phyloP scores from a whole-genome alignment of 2,329 filamentous ascomycete genomes.

The Alternaria conjuncta region DNA sequence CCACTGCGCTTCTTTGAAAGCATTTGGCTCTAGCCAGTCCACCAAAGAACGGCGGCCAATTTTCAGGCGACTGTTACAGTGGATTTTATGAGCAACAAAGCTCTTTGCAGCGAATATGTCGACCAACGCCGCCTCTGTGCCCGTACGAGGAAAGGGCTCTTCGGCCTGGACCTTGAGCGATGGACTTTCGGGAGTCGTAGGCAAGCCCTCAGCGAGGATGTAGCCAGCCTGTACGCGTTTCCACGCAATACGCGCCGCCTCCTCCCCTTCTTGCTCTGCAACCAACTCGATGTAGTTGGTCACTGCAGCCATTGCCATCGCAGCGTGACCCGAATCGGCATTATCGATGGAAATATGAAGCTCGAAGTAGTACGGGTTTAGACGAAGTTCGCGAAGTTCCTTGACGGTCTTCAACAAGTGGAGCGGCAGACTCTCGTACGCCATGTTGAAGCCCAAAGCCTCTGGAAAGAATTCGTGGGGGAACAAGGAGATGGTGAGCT shows the following conservation, averaged over 20 bases:
- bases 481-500: constrained; percentile 57
- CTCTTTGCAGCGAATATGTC: constrained; percentile 50
- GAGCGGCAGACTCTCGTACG: constrained; percentile 54
- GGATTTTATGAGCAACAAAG: constrained; percentile 50
- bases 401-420: constrained; percentile 50
- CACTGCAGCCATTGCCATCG: constrained; percentile 53
- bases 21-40: constrained; percentile 52
- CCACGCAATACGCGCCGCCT: constrained; percentile 47
- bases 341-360: constrained; percentile 61
- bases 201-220: constrained; percentile 42
- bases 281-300: constrained; percentile 48
- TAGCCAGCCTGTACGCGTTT: constrained; percentile 54
- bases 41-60: constrained; percentile 49
- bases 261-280: constrained; percentile 29
- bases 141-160: constrained; percentile 13
- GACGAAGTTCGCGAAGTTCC: constrained; percentile 53
- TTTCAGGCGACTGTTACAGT: constrained; percentile 48
- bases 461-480: constrained; percentile 59
- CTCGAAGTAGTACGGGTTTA: constrained; percentile 58
- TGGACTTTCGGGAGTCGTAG: constrained; percentile 27
- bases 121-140: constrained; percentile 19
- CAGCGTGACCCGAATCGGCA: constrained; percentile 56
- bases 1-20: constrained; percentile 39
- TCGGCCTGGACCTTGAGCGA: constrained; percentile 14
- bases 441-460: constrained; percentile 59